Percentiles rank a stretch among this genome's conserved stretches.
Conservation (phyloP, 148 eudicot species). For the Camellia lanceoleosa region DNA sequence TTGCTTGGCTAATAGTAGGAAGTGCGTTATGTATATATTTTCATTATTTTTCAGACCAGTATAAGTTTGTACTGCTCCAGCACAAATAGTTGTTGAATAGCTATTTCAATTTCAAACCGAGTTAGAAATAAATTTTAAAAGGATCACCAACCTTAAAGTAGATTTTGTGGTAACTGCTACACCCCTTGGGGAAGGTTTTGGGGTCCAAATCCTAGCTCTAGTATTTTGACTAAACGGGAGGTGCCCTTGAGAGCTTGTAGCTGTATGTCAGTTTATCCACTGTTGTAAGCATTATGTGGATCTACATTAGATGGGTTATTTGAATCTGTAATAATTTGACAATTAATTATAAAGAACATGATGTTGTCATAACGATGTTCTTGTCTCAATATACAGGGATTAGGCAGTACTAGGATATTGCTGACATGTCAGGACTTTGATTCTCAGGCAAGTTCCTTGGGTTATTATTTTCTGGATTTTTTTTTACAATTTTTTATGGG, state of each 20-base stretch:
- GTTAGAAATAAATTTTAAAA: not conserved
- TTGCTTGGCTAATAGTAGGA: not conserved
- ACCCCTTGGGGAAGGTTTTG: too few species aligned
- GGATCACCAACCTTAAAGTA: not conserved
- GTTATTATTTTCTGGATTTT: not conserved
- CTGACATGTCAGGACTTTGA: constrained; percentile 56
- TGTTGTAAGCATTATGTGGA: too few species aligned
- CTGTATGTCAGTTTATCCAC: not conserved
- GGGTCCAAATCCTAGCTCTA: not conserved
- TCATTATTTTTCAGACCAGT: not conserved
- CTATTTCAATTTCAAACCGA: not conserved
- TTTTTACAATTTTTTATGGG: not conserved
- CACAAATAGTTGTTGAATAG: not conserved
- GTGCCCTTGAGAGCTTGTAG: not conserved
- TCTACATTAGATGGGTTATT: not conserved
- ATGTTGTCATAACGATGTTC: not conserved
- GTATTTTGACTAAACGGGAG: not conserved
- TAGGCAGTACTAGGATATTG: constrained; percentile 51
- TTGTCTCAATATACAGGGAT: constrained; percentile 39
- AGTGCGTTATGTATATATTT: not conserved
- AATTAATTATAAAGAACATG: not conserved
- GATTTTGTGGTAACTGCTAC: not conserved
- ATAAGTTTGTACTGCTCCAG: not conserved
- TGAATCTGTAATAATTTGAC: not conserved
- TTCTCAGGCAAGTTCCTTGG: constrained; percentile 44